Conservation (phyloP, 139 green algal species). For the Chlamydomonas schloesseri region DNA sequence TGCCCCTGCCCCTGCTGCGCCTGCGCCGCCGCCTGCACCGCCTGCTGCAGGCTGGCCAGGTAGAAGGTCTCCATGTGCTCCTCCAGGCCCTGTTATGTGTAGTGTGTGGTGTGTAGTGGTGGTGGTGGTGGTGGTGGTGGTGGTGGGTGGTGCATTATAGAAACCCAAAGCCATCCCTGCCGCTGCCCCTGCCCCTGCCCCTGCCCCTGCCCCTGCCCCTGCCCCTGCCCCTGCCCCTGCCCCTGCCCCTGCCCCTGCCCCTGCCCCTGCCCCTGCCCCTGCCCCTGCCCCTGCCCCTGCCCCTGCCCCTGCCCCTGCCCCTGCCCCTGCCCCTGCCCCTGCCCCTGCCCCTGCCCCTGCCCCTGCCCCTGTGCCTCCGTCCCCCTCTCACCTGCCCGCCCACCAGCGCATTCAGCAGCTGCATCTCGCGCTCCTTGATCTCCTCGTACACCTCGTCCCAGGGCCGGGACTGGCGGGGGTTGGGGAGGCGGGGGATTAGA, state of each 20-base stretch:
- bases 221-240: too few relatives aligned
- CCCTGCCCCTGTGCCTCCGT: too few relatives aligned
- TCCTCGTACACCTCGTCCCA: constrained; percentile 58
- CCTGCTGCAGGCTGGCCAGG: constrained; percentile 50
- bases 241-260: neutral
- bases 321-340: too few relatives aligned
- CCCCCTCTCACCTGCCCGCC: constrained; percentile 23
- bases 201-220: too few relatives aligned
- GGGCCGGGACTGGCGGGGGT: neutral
- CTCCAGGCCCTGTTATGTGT: constrained; percentile 44
- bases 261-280: neutral
- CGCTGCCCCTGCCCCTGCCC: too few relatives aligned
- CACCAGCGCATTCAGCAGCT: constrained; percentile 63
- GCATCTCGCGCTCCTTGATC: constrained; percentile 63
- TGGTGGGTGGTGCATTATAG: too few relatives aligned
- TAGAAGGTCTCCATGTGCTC: constrained; percentile 77
- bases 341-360: neutral
- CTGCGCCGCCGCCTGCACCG: constrained; percentile 5
- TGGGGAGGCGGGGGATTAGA: too few relatives aligned
- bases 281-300: neutral
- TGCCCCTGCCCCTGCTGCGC: neutral
- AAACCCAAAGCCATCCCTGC: too few relatives aligned
- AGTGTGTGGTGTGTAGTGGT: neutral
- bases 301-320: too few relatives aligned
- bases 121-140: too few relatives aligned